phyloP scores from a whole-genome alignment of 768 basidiomycete genomes.

The Naganishia kalamii region DNA sequence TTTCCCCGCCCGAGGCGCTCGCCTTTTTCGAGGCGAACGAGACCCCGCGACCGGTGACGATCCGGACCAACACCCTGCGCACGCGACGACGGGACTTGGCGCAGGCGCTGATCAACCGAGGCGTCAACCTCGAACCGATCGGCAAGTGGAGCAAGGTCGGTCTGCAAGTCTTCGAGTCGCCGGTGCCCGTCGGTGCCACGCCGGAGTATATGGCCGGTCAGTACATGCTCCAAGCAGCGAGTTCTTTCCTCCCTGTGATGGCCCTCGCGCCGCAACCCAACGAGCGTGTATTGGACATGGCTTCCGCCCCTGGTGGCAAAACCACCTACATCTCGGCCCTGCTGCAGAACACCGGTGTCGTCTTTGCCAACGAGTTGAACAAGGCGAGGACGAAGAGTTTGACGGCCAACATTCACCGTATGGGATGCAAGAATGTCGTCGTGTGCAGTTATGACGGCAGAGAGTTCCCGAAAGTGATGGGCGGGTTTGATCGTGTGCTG shows the following conservation, averaged over 20 bases:
- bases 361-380: conserved; percentile 95
- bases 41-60: conserved; percentile 88
- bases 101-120: conserved; percentile 85
- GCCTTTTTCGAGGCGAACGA: conserved; percentile 99
- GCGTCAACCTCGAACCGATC: conserved; percentile 94
- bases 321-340: conserved; percentile 96
- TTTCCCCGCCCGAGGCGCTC: conserved; percentile 88
- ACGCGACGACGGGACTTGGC: conserved; percentile 89
- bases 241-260: conserved; percentile 98
- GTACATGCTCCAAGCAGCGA: conserved; percentile 99
- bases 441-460: conserved; percentile 95
- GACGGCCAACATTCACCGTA: conserved; percentile 89
- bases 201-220: conserved; percentile 98
- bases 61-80: conserved; percentile 92
- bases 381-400: conserved; percentile 92
- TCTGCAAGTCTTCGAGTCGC: conserved; percentile 94
- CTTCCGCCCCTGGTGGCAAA: conserved; percentile 95
- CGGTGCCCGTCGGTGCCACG: conserved; percentile 94
- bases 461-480: conserved; percentile 97
- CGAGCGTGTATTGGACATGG: conserved; percentile 96
- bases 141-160: conserved; percentile 99
- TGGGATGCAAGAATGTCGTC: conserved; percentile 97
- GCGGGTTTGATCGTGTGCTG: conserved; percentile 94
- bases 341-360: conserved; percentile 92
- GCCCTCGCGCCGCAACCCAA: conserved; percentile 85